Evolutionary conservation across 345 rosid species (phyloP).

Genomic region (Noccaea caerulescens): DNA sequence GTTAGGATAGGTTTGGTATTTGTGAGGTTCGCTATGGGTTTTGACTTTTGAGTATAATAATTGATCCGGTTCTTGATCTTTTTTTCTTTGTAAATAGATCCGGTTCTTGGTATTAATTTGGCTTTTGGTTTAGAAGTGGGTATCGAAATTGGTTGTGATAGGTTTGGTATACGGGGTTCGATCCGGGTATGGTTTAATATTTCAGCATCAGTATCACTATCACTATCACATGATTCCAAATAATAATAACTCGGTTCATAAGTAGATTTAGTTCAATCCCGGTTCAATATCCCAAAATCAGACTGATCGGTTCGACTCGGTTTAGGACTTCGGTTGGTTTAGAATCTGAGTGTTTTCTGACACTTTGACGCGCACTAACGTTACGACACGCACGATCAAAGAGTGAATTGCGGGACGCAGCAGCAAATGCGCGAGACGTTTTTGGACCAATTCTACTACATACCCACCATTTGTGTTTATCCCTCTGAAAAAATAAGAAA

Average conservation of each 20-base stretch:
- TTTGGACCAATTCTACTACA: constrained; percentile 43
- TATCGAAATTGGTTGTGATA: background rate
- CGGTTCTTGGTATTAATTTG: background rate
- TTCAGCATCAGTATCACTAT: background rate
- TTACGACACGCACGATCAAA: constrained; percentile 36
- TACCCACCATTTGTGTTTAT: constrained; percentile 25
- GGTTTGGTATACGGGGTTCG: background rate
- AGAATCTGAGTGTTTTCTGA: constrained; percentile 1
- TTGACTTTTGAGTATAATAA: constrained; percentile 25
- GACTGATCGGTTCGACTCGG: constrained; percentile 23
- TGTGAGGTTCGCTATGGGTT: background rate
- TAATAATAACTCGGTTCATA: background rate
- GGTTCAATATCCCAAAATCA: constrained; percentile 5
- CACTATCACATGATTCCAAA: background rate
- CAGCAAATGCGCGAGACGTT: constrained; percentile 48
- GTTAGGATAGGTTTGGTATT: constrained; percentile 1
- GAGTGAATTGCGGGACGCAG: constrained; percentile 40
- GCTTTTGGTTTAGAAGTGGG: background rate
- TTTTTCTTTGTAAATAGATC: background rate
- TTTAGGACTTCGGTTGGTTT: background rate
- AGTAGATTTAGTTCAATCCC: background rate
- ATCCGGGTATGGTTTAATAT: background rate
- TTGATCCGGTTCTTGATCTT: constrained; percentile 14
- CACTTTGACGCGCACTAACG: constrained; percentile 16
- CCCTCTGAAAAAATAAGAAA: constrained; percentile 13